These are phyloP conservation scores for Globisporangium recalcitrans DNA, from an alignment of 352 stramenopile genomes.

Conservation along the genomic window DNA sequence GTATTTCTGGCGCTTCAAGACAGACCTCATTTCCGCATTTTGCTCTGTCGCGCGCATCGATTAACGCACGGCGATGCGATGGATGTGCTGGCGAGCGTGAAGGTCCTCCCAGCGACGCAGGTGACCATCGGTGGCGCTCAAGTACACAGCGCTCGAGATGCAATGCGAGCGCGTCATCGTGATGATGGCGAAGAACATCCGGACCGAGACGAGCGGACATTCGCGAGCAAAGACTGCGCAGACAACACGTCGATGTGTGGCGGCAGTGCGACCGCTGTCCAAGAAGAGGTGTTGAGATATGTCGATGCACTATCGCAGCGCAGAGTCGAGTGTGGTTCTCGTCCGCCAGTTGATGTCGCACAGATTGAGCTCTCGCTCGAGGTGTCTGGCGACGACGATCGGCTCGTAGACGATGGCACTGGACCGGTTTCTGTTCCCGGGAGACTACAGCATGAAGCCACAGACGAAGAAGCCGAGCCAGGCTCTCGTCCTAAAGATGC, in stretches of 20 bases:
- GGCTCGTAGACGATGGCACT: background rate
- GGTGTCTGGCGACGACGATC: background rate
- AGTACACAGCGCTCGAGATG: background rate
- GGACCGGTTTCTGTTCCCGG: background rate
- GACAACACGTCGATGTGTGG: background rate
- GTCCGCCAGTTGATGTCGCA: background rate
- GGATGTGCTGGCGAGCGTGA: background rate
- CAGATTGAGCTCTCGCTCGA: background rate
- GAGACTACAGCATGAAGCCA: background rate
- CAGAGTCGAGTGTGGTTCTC: background rate
- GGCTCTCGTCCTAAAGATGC: background rate
- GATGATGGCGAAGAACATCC: background rate
- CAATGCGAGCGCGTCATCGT: background rate
- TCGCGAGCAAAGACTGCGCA: background rate
- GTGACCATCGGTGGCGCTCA: background rate
- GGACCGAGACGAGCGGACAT: background rate
- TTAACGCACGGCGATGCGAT: background rate
- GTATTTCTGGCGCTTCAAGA: background rate
- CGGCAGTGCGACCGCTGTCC: background rate
- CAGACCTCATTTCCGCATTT: background rate
- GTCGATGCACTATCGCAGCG: background rate
- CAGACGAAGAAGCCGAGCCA: background rate
- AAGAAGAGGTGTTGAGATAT: background rate
- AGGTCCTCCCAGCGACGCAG: background rate
- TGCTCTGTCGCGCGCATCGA: background rate